Percentiles rank a stretch among this genome's conserved stretches.
These are phyloP conservation scores for Euryodendron excelsum DNA, from an alignment of 148 eudicot genomes.

Conservation along the genomic window DNA sequence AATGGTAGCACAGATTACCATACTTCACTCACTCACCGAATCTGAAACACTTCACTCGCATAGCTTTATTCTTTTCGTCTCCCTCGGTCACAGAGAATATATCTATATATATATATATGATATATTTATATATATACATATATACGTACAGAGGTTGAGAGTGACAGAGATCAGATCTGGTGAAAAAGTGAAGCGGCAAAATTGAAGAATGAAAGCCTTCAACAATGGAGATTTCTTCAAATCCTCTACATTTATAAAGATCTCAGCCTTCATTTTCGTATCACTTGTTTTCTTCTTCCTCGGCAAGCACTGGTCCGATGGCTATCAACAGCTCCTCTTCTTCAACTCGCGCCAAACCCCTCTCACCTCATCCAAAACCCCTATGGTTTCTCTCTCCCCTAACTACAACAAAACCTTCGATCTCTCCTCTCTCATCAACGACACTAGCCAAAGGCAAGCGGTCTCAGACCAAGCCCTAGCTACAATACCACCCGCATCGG, in stretches of 20 bases:
- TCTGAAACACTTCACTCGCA: no score
- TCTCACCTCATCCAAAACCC: slow-evolving; percentile 10
- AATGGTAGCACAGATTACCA: neutral
- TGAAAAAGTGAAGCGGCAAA: neutral
- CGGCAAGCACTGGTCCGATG: slow-evolving; percentile 69
- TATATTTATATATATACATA: neutral
- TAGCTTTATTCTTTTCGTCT: neutral
- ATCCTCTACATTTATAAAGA: slow-evolving; percentile 43
- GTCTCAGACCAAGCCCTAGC: slow-evolving; percentile 13
- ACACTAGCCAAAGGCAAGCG: slow-evolving; percentile 4
- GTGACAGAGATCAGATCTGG: slow-evolving; percentile 19
- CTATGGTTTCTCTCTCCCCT: slow-evolving; percentile 60
- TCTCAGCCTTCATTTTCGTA: slow-evolving; percentile 44
- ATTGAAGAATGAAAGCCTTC: slow-evolving; percentile 37
- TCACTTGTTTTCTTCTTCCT: slow-evolving; percentile 71
- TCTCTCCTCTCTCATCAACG: slow-evolving; percentile 35
- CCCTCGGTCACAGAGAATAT: neutral
- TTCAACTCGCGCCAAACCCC: slow-evolving; percentile 38
- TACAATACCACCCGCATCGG: slow-evolving; percentile 7
- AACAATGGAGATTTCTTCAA: slow-evolving; percentile 47
- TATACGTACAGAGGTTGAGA: neutral
- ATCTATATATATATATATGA: neutral
- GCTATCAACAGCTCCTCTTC: slow-evolving; percentile 38
- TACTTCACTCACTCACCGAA: slow-evolving; percentile 6
- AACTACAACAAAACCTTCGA: slow-evolving; percentile 53